These are phyloP conservation scores for Ustilago tritici DNA, from an alignment of 1,284 basidiomycete species.

Conservation along the genomic window DNA sequence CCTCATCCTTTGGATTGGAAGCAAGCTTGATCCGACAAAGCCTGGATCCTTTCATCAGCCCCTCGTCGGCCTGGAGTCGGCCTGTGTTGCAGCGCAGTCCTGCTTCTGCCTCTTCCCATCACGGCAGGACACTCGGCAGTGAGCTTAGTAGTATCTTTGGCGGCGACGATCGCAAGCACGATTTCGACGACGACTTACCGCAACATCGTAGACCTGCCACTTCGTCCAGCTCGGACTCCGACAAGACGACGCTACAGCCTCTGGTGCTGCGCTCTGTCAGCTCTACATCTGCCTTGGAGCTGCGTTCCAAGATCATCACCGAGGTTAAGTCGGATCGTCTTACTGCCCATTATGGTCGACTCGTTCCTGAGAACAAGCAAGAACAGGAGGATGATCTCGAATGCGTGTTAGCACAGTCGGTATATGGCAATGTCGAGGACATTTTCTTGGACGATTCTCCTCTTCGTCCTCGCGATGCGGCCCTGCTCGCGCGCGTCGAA, in stretches of 20 bases:
- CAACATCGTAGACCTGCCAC: slow-evolving; percentile 22
- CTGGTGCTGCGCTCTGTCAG: slow-evolving; percentile 18
- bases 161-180: slow-evolving; percentile 46
- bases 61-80: slow-evolving; percentile 8
- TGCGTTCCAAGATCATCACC: slow-evolving; percentile 3
- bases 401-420: slow-evolving; percentile 35
- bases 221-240: neutral
- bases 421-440: slow-evolving; percentile 21
- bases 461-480: slow-evolving; percentile 30
- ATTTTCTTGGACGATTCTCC: slow-evolving; percentile 22
- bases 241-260: slow-evolving; percentile 2
- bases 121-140: slow-evolving; percentile 53
- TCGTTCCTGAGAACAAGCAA: slow-evolving; percentile 33
- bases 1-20: slow-evolving; percentile 31
- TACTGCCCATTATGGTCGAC: slow-evolving; percentile 38
- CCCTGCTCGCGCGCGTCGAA: slow-evolving; percentile 30
- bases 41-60: slow-evolving; percentile 20
- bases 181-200: slow-evolving; percentile 45
- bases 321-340: slow-evolving; percentile 30
- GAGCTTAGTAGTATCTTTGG: slow-evolving; percentile 64
- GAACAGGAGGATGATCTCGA: slow-evolving; percentile 51
- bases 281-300: slow-evolving; percentile 2
- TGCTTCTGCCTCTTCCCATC: slow-evolving; percentile 21
- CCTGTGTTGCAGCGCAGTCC: slow-evolving; percentile 10
- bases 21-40: slow-evolving; percentile 3